phyloP scores from a whole-genome alignment of 2,329 filamentous ascomycete species.

The Immersiporthe knoxdaviesiana region DNA sequence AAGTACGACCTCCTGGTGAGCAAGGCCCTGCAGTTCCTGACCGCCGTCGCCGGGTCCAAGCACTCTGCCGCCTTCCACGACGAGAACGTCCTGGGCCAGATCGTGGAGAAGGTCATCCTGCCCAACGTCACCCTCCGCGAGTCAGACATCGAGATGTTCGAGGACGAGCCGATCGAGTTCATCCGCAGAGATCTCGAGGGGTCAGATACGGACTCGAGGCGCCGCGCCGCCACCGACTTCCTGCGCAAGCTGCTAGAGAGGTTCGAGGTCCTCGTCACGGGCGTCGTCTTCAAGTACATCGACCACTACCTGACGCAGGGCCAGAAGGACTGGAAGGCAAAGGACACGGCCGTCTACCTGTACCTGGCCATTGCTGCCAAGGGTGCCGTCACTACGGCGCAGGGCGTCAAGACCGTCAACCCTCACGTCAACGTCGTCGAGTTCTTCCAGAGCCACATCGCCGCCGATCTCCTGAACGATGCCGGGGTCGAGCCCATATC shows the following conservation, averaged over 20 bases:
- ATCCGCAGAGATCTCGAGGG: slow-evolving; percentile 94
- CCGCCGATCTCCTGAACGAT: slow-evolving; percentile 78
- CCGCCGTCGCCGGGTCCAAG: slow-evolving; percentile 77
- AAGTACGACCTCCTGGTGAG: slow-evolving; percentile 95
- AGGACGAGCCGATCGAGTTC: slow-evolving; percentile 98
- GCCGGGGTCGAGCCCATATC: slow-evolving; percentile 77
- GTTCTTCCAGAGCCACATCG: slow-evolving; percentile 93
- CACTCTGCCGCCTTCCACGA: slow-evolving; percentile 88
- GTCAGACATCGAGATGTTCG: slow-evolving; percentile 92
- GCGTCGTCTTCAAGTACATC: slow-evolving; percentile 85
- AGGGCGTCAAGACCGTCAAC: slow-evolving; percentile 91
- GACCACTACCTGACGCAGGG: slow-evolving; percentile 81
- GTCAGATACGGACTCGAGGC: slow-evolving; percentile 90
- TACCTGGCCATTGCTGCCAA: slow-evolving; percentile 94
- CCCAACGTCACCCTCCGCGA: slow-evolving; percentile 91
- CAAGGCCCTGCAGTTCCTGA: slow-evolving; percentile 92
- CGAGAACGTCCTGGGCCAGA: slow-evolving; percentile 76
- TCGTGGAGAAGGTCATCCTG: slow-evolving; percentile 94
- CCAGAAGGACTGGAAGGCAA: slow-evolving; percentile 89
- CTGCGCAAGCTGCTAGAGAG: slow-evolving; percentile 84
- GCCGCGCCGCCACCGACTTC: slow-evolving; percentile 93
- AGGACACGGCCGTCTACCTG: slow-evolving; percentile 97
- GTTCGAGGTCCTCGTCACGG: slow-evolving; percentile 83
- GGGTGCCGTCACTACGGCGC: slow-evolving; percentile 81
- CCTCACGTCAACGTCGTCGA: slow-evolving; percentile 85